Evolutionary conservation across 2,329 filamentous ascomycete species (phyloP).

Genomic region (Epichloe gansuensis): DNA sequence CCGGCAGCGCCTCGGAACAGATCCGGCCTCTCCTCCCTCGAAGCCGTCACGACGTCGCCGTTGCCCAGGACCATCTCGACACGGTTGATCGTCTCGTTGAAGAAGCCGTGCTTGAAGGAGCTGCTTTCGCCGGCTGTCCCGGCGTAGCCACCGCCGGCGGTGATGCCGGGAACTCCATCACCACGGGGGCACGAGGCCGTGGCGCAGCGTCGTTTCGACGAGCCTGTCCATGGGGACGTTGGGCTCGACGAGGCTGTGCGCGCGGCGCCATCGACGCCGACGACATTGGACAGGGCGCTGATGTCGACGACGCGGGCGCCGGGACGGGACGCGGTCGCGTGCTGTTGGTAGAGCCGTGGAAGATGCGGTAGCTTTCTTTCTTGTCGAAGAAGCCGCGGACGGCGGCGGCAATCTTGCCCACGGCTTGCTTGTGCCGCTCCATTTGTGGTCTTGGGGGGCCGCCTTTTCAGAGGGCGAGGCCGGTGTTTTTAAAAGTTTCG

Average conservation of each 20-base stretch:
- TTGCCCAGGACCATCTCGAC: constrained; percentile 61
- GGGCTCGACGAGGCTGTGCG: constrained; percentile 59
- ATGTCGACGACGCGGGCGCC: constrained; percentile 44
- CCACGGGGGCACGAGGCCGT: constrained; percentile 59
- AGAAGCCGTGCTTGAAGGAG: constrained; percentile 59
- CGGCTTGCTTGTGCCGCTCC: constrained; percentile 38
- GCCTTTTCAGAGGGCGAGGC: not conserved
- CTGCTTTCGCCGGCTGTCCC: constrained; percentile 61
- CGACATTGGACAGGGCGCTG: constrained; percentile 48
- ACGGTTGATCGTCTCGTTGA: constrained; percentile 49
- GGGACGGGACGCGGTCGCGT: constrained; percentile 40
- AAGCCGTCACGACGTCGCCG: constrained; percentile 48
- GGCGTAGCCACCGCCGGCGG: constrained; percentile 58
- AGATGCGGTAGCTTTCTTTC: constrained; percentile 55
- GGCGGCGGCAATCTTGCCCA: constrained; percentile 33
- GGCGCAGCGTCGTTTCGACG: constrained; percentile 50
- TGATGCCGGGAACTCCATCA: constrained; percentile 70
- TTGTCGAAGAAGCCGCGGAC: constrained; percentile 36
- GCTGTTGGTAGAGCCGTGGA: constrained; percentile 66
- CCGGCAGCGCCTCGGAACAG: constrained; percentile 55
- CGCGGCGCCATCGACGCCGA: constrained; percentile 43
- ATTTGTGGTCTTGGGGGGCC: constrained; percentile 20
- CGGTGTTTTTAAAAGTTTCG: not conserved
- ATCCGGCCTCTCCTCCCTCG: constrained; percentile 31
- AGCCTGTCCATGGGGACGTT: constrained; percentile 66